Base-by-base conservation (phyloP, 2,329 filamentous ascomycete genomes). In the Colletotrichum noveboracense region DNA sequence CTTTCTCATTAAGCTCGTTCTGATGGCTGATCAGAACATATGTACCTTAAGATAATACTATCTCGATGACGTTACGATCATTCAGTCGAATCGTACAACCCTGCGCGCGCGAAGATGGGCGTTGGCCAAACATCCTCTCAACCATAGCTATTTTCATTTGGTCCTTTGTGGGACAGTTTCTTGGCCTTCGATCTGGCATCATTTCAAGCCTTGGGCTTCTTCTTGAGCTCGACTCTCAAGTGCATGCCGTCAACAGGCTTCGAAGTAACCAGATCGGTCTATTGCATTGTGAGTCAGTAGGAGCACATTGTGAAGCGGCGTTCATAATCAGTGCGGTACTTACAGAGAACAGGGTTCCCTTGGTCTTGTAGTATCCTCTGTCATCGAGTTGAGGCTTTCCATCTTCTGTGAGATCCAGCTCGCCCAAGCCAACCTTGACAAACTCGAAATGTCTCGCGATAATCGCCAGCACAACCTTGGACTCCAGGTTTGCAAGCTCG, bases 171-270 rank as follows among this genome's bases (percentile, higher is more conserved):
- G 10, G n/a, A 21, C n/a, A 3, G 3, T 48, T 36, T 36, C 14
- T 36, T 14, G 34, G 13, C 34, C 34, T 7, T 36, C 1, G 6
- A 7, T n/a, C 12, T 24, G 43, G 6, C 10, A 12, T 13, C 2
- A 52, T 13, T 21, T 61, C 30, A 61, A 34, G 58, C 58, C 28
- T 61, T 61, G 7, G 58, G 58, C 43, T 70, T 52, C 18, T 55
- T 52, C 32, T 70, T 74, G 24, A 74, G 48, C 10, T 70, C 66
- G 16, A 74, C 71, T 43, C 36, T 74, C 26, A 74, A 38, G 13
- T 70, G 69, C 71, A 74, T 74, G n/a, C 71, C 71, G 8, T 74
- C 71, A 12, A 74, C 71, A 14, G 71, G 71, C 56, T 74, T 74
- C 14, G 66, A 69, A 14, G 71, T 74, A 14, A 74, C 71, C n/a